Evolutionary conservation across 768 basidiomycete genomes (phyloP), one percentile per base, ranked within the genome.

Genomic region (Lactarius psammicola): DNA sequence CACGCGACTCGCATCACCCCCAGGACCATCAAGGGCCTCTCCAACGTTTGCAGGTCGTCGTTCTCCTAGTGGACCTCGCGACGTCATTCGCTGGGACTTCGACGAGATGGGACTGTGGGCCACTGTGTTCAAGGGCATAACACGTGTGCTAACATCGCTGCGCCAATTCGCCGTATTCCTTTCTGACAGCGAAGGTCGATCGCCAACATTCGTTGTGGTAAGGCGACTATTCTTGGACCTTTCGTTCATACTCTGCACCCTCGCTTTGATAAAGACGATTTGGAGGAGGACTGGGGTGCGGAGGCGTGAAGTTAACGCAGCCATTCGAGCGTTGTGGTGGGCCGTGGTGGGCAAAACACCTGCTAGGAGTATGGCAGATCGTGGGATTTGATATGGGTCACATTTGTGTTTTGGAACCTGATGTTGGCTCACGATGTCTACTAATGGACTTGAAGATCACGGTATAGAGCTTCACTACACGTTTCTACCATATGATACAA

Each of bases 21-120:
- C 67, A 9, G 70, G 72, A 30, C 68, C 63, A 4, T 68, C 64
- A 11, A 71, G 71, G 44, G 59, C 66, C 54, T 38, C 80, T 53
- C 78, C 81, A 7, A 75, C 78, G 1, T 59, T 60, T 28, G 31
- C 63, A 4, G 63, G 71, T 7, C 66, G 70, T 2, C 67, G 70
- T 18, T 69, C 62, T 44, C 71, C 72, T 7, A 69, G 69, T 34
- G 68, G 60, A 3, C 54, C 38, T 26, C 49, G 64, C 31, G 72
- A 69, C 26, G 40, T 64, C 15, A 55, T 59, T 62, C 34, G 36
- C 20, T 68, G 63, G 63, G 17, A 63, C 30, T 40, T 55, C 23
- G 62, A 90, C 58, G 90, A 93, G 73, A 79, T 93, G 73, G 92
- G 92, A 56, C 82, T 93, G 79, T 94, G 92, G 92, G 84, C 92